These are phyloP conservation scores for Solanum sitiens DNA, from an alignment of 257 asterid genomes.

Conservation along the genomic window DNA sequence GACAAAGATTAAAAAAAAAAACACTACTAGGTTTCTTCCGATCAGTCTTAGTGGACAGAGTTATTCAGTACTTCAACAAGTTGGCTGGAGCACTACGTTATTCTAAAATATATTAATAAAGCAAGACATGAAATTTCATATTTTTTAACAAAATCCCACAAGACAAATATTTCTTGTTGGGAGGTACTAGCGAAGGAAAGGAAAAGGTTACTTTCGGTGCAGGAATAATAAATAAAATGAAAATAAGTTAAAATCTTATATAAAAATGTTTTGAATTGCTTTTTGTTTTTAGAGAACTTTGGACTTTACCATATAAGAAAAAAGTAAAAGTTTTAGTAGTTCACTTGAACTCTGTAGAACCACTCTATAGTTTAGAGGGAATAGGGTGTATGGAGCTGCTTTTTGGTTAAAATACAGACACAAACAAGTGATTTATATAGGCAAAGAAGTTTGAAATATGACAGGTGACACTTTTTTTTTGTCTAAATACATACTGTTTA, in stretches of 20 bases:
- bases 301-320: background rate
- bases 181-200: no score
- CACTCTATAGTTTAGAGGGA: conserved; percentile 3
- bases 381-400: background rate
- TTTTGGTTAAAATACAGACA: background rate
- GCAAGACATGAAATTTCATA: background rate
- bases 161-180: background rate
- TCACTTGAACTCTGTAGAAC: background rate
- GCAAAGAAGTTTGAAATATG: background rate
- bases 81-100: background rate
- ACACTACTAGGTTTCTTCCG: background rate
- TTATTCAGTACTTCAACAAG: background rate
- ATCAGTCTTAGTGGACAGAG: background rate
- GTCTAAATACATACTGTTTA: background rate
- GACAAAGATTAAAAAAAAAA: background rate
- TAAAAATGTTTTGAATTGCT: background rate
- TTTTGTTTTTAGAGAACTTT: background rate
- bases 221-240: no score
- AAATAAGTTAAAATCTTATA: no score
- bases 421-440: conserved; percentile 16
- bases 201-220: no score
- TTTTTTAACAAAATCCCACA: background rate
- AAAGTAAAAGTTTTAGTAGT: background rate
- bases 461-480: background rate
- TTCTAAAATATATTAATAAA: background rate